A percentile compares a stretch with the other conserved stretches of the same genome.
These are phyloP conservation scores for Coemansia pectinata DNA, from an alignment of 192 early-diverging fungal genomes.

Conservation along the genomic window DNA sequence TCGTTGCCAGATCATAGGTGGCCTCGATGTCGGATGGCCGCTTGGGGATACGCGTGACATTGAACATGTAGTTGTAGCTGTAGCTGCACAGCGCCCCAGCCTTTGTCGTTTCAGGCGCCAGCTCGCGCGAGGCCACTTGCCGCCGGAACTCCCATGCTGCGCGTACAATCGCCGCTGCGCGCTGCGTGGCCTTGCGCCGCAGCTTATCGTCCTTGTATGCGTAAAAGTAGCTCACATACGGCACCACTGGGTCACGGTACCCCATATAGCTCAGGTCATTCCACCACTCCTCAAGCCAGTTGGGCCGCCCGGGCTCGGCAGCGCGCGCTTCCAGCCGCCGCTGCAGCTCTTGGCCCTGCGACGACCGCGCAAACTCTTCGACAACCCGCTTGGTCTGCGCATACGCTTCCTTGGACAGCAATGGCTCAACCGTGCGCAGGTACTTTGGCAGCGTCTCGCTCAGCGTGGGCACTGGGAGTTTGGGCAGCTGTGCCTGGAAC, in stretches of 20 bases:
- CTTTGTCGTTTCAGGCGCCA: slow-evolving; percentile 82
- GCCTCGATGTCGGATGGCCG: slow-evolving; percentile 82
- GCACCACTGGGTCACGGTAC: slow-evolving; percentile 94
- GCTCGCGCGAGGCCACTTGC: slow-evolving; percentile 70
- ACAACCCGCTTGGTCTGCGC: slow-evolving; percentile 66
- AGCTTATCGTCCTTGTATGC: slow-evolving; percentile 86
- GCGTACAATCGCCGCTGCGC: slow-evolving; percentile 89
- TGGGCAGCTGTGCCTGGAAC: slow-evolving; percentile 77
- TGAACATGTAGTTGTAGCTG: slow-evolving; percentile 97
- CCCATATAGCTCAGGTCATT: slow-evolving; percentile 91
- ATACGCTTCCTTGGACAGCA: slow-evolving; percentile 70
- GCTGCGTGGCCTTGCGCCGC: slow-evolving; percentile 71
- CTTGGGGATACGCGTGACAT: slow-evolving; percentile 86
- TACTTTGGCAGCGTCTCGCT: slow-evolving; percentile 83
- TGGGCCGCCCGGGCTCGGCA: slow-evolving; percentile 68
- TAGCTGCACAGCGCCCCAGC: slow-evolving; percentile 80
- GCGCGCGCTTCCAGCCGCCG: slow-evolving; percentile 76
- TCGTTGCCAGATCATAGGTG: slow-evolving; percentile 67
- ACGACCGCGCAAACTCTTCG: slow-evolving; percentile 76
- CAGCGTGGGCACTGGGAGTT: slow-evolving; percentile 86
- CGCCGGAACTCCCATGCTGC: slow-evolving; percentile 88
- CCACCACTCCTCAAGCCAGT: slow-evolving; percentile 99
- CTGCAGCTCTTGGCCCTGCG: slow-evolving; percentile 87
- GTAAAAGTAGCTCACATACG: slow-evolving; percentile 97
- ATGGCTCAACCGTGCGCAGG: slow-evolving; percentile 73